Conservation (phyloP, 352 stramenopile genomes). For the Phytophthora colocasiae region DNA sequence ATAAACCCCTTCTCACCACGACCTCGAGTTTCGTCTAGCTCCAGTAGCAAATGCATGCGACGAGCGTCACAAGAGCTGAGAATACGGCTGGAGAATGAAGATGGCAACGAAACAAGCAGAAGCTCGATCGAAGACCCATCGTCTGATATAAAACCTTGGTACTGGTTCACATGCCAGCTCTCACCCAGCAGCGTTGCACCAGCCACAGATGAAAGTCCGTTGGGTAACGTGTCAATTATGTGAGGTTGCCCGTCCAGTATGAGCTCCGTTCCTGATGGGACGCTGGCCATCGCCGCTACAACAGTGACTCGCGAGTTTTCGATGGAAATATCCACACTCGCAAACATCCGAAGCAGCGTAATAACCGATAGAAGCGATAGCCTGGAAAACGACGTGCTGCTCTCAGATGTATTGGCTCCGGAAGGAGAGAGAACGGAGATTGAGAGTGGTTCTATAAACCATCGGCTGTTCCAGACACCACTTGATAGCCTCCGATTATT, state of each 20-base stretch:
- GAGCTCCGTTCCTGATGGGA: neutral
- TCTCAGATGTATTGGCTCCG: neutral
- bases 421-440: neutral
- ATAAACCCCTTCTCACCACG: neutral
- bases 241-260: slow-evolving; percentile 2
- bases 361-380: slow-evolving; percentile 1
- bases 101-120: neutral
- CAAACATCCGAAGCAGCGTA: slow-evolving; percentile 6
- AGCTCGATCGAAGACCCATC: slow-evolving; percentile 11
- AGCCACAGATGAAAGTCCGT: neutral
- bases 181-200: neutral
- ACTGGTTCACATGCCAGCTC: neutral
- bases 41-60: neutral
- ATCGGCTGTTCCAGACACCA: neutral
- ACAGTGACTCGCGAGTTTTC: neutral
- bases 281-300: neutral
- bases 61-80: neutral
- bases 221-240: neutral
- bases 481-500: neutral
- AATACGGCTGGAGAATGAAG: neutral
- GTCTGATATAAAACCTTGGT: neutral
- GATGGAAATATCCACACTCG: slow-evolving; percentile 1
- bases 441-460: slow-evolving; percentile 6
- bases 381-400: neutral
- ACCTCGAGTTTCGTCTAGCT: neutral